These are phyloP conservation scores for Cladorrhinum samala DNA, from an alignment of 495 filamentous ascomycete genomes.

Conservation along the genomic window DNA sequence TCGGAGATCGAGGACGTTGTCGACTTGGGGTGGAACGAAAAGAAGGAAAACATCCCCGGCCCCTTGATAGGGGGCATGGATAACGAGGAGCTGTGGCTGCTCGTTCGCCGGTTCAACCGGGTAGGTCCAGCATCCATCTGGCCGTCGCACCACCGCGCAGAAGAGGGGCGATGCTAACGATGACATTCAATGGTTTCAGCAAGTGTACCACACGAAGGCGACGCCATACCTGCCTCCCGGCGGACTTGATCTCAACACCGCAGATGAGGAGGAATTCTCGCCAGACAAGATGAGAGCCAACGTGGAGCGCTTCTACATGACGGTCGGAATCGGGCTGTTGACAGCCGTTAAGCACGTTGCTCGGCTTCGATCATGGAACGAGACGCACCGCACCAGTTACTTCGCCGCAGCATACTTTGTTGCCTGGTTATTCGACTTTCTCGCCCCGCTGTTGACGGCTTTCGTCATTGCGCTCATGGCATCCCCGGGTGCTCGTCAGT, in stretches of 20 bases:
- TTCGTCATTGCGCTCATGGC: conserved; percentile 60
- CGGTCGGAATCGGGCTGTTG: conserved; percentile 63
- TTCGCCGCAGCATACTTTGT: conserved; percentile 65
- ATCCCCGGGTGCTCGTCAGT: conserved; percentile 54
- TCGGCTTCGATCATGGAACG: conserved; percentile 73
- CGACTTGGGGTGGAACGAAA: conserved; percentile 71
- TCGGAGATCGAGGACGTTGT: conserved; percentile 40
- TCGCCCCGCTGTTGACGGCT: conserved; percentile 54
- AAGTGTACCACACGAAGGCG: conserved; percentile 84
- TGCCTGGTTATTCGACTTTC: conserved; percentile 71
- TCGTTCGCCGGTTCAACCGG: conserved; percentile 81
- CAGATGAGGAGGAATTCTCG: conserved; percentile 77
- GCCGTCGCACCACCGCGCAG: no score
- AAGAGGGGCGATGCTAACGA: background rate
- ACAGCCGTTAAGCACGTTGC: conserved; percentile 66
- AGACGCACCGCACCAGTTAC: conserved; percentile 57
- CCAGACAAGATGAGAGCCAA: conserved; percentile 79
- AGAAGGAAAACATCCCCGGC: conserved; percentile 48
- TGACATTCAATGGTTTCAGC: conserved; percentile 43
- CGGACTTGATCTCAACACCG: conserved; percentile 72
- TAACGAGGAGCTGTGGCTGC: conserved; percentile 82
- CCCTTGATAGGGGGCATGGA: conserved; percentile 64
- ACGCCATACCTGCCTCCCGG: conserved; percentile 41
- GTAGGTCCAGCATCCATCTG: conserved; percentile 30
- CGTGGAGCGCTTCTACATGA: conserved; percentile 81